These are phyloP conservation scores for Liquidambar formosana DNA, from an alignment of 164 flowering plant genomes.

Conservation along the genomic window DNA sequence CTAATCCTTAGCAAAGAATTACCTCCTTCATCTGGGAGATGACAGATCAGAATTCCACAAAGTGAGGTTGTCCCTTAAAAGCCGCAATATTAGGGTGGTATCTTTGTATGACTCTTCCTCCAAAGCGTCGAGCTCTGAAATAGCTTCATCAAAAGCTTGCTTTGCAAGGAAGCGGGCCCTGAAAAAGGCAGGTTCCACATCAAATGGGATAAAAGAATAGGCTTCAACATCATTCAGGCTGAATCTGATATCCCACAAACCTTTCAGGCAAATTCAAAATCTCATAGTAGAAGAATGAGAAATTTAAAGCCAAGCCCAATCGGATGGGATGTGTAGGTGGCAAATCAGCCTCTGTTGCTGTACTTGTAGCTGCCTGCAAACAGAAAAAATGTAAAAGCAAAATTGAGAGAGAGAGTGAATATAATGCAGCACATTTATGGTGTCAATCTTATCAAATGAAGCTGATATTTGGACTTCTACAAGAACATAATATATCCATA, in stretches of 20 bases:
- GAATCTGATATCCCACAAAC: slow-evolving; percentile 1
- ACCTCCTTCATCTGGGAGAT: too few species aligned
- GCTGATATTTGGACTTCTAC: too few species aligned
- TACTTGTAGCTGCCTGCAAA: slow-evolving; percentile 22
- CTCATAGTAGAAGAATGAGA: slow-evolving; percentile 56
- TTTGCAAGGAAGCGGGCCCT: slow-evolving; percentile 46
- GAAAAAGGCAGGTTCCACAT: neutral
- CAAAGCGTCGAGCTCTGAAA: slow-evolving; percentile 36
- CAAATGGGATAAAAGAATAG: too few species aligned
- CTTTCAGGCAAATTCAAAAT: slow-evolving; percentile 47
- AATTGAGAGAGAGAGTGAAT: neutral
- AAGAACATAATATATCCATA: too few species aligned
- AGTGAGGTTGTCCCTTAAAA: too few species aligned
- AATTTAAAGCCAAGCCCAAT: slow-evolving; percentile 45
- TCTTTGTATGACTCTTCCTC: slow-evolving; percentile 16
- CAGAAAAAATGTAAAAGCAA: neutral
- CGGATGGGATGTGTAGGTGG: slow-evolving; percentile 55
- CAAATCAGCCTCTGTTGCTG: slow-evolving; percentile 45
- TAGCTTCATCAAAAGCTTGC: slow-evolving; percentile 43
- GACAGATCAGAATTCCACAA: too few species aligned
- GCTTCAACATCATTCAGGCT: too few species aligned
- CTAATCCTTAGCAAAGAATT: too few species aligned
- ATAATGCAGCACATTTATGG: too few species aligned
- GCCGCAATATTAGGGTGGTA: too few species aligned
- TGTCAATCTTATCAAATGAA: too few species aligned